Percentiles rank a stretch among this genome's conserved stretches.
phyloP scores from a whole-genome alignment of 805 yeast species.

The Ogataea saltuana region DNA sequence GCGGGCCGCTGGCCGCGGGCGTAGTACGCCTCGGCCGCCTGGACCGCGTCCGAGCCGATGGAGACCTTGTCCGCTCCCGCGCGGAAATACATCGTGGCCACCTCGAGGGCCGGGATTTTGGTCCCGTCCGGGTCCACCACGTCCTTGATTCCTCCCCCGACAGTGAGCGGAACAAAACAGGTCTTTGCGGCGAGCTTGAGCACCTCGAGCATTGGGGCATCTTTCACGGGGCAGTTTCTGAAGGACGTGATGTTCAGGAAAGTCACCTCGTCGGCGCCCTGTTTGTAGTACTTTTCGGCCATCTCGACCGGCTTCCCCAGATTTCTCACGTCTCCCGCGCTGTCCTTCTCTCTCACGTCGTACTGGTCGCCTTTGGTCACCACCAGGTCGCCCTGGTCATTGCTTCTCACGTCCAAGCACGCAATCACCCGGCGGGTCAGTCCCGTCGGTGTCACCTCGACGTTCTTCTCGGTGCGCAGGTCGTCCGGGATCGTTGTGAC shows the following conservation, averaged over 20 bases:
- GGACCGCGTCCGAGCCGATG: constrained; percentile 96
- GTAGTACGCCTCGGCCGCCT: constrained; percentile 83
- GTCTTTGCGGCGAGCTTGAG: constrained; percentile 79
- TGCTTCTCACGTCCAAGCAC: constrained; percentile 93
- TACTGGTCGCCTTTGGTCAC: constrained; percentile 99
- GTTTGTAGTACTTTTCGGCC: constrained; percentile 85
- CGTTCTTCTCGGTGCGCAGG: constrained; percentile 1
- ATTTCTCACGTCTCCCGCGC: constrained; percentile 72
- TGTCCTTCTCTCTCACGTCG: constrained; percentile 82
- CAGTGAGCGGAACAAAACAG: constrained; percentile 94
- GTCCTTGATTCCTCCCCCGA: constrained; percentile 97
- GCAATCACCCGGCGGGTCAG: constrained; percentile 91
- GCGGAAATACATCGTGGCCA: constrained; percentile 87
- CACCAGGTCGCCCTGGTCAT: constrained; percentile 92
- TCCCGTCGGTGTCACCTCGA: constrained; percentile 47
- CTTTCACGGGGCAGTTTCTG: constrained; percentile 88
- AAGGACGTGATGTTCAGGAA: constrained; percentile 94
- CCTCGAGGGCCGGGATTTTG: constrained; percentile 77
- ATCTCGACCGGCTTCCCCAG: constrained; percentile 95
- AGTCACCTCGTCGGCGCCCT: constrained; percentile 97
- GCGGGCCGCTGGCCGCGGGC: constrained; percentile 54
- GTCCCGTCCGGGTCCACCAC: constrained; percentile 84
- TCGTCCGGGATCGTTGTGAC: constrained; percentile 24
- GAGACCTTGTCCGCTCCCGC: constrained; percentile 99
- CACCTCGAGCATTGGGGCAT: constrained; percentile 95